Percentiles rank a stretch among this genome's conserved stretches.
Evolutionary conservation across 805 yeast species (phyloP).

Genomic region (Yueomyces sinensis): DNA sequence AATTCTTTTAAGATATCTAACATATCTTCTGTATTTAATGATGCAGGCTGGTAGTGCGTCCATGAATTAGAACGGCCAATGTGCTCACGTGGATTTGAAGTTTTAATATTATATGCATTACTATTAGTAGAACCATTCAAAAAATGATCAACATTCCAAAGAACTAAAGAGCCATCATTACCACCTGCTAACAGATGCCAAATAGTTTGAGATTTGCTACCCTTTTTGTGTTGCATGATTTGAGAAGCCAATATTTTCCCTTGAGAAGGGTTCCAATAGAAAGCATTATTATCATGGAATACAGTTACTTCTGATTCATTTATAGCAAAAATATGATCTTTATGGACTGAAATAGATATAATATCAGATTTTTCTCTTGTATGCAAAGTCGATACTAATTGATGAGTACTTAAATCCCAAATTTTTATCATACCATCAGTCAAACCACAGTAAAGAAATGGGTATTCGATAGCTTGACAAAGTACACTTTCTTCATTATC

Average conservation of each 20-base stretch:
- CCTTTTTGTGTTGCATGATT: conserved; percentile 25
- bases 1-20: conserved; percentile 46
- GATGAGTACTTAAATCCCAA: conserved; percentile 80
- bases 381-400: conserved; percentile 37
- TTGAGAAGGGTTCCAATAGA: conserved; percentile 39
- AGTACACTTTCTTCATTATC: conserved; percentile 61
- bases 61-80: conserved; percentile 2
- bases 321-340: conserved; percentile 21
- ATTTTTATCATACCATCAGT: conserved; percentile 62
- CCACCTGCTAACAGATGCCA: conserved; percentile 56
- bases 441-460: conserved; percentile 75
- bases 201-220: conserved; percentile 15
- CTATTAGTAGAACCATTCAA: neutral
- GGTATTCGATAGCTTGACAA: conserved; percentile 48
- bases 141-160: conserved; percentile 43
- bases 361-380: conserved; percentile 35
- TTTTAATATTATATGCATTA: conserved; percentile 1
- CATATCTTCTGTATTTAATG: conserved; percentile 46
- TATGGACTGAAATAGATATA: conserved; percentile 29
- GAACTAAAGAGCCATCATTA: conserved; percentile 47
- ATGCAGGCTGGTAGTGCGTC: conserved; percentile 5
- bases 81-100: neutral
- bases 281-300: conserved; percentile 30
- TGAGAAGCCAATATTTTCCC: conserved; percentile 48
- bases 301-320: conserved; percentile 33